Evolutionary conservation across 2,329 filamentous ascomycete species (phyloP), one percentile per base, ranked within the genome.

Genomic region (Rhexocercosporidium sp.): DNA sequence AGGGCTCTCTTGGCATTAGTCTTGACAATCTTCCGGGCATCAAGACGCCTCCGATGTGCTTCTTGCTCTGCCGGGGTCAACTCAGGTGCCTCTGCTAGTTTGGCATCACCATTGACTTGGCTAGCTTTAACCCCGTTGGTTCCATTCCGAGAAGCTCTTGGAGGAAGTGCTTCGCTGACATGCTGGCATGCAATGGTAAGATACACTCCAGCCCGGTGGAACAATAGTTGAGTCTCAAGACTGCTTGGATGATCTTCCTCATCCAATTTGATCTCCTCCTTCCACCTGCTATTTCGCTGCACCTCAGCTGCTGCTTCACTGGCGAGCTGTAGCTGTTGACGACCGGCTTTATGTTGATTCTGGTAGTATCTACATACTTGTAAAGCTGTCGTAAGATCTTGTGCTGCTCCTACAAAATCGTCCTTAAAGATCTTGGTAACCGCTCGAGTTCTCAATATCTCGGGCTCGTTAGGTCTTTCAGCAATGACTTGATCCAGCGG

Each of bases 361-460:
- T 78, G 75, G 57, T 74, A 73, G 69, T 72, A 77, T 69, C 73
- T 77, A 70, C 74, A 74, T 81, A 83, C 67, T 79, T 81, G 66
- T 79, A 96, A 79, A 0, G 90, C 92, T 46, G 85, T 82, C 0
- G 90, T 92, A 70, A 95, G 79, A 78, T 96, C 93, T 66, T 85
- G 82, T 3, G 85, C 86, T 3, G 92, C 92, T 25, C 89, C 90
- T 16, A 88, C 82, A 73, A 86, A 90, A 76, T 96, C 91, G 20
- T 90, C 86, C 75, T 92, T 93, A 80, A 94, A 93, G 65, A 91
- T 86, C 71, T 88, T 88, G 37, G 93, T 90, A 54, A 92, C 85
- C 11, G 92, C 92, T 69, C 92, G 84, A 0, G 93, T 96, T 56
- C 93, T 85, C 72, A 92, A 79, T 1, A 89, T 87, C 69, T 92